phyloP scores from a whole-genome alignment of 805 yeast genomes.

The Tetrapisispora namnaoensis region DNA sequence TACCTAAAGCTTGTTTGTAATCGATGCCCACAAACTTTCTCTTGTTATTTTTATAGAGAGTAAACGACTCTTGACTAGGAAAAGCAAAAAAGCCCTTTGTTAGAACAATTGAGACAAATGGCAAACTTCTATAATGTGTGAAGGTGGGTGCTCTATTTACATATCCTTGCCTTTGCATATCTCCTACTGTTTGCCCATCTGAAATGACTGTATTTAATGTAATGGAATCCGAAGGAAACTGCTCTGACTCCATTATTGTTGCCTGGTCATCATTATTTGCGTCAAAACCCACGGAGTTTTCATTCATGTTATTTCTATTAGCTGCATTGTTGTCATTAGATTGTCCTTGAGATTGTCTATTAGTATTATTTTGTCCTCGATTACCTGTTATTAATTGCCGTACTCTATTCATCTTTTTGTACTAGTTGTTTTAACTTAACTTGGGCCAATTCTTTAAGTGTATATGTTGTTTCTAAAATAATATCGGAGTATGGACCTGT shows the following conservation, averaged over 20 bases:
- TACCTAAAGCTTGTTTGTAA: conserved; percentile 21
- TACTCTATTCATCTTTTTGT: conserved; percentile 10
- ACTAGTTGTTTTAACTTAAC: too few species aligned
- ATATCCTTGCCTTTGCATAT: conserved; percentile 19
- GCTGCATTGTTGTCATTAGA: not conserved
- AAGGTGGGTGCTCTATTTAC: conserved; percentile 25
- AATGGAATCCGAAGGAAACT: conserved; percentile 8
- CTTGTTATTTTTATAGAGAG: conserved; percentile 19
- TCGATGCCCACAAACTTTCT: conserved; percentile 19
- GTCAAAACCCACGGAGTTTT: not conserved
- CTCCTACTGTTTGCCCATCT: conserved; percentile 23
- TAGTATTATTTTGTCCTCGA: not conserved
- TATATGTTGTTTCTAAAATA: too few species aligned
- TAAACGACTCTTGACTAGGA: conserved; percentile 29
- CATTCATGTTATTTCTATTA: not conserved
- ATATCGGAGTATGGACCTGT: too few species aligned
- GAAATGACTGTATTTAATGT: conserved; percentile 17
- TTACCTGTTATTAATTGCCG: conserved; percentile 7
- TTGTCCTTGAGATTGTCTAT: not conserved
- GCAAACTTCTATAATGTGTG: conserved; percentile 21
- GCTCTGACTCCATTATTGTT: conserved; percentile 9
- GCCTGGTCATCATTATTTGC: conserved; percentile 11
- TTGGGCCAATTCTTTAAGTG: too few species aligned
- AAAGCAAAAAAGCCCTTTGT: conserved; percentile 33
- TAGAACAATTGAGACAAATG: conserved; percentile 27